These are phyloP conservation scores for Diaporthe citrichinensis DNA, from an alignment of 2,329 filamentous ascomycete genomes.

Conservation along the genomic window DNA sequence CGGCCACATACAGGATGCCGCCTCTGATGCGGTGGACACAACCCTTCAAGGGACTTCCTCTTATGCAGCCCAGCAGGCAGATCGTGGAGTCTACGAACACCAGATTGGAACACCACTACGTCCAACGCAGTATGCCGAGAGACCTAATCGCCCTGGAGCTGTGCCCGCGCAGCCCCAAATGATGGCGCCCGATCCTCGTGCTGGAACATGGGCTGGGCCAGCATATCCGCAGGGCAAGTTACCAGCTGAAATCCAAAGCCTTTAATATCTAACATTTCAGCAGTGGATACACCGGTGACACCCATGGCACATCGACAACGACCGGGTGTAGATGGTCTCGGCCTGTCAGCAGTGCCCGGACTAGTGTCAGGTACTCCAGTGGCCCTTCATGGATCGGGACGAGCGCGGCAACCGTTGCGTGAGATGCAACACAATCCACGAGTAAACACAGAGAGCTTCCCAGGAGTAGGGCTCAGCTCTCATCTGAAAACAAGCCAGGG, in stretches of 20 bases:
- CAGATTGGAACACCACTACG: conserved; percentile 30
- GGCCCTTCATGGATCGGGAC: conserved; percentile 27
- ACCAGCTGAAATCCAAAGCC: neutral
- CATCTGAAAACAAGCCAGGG: conserved; percentile 40
- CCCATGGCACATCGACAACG: conserved; percentile 52
- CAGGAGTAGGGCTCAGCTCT: conserved; percentile 40
- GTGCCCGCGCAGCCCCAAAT: conserved; percentile 22
- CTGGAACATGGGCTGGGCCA: conserved; percentile 37
- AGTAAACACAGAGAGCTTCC: conserved; percentile 25
- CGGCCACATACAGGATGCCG: conserved; percentile 68
- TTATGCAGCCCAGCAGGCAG: conserved; percentile 34
- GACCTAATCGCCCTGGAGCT: neutral
- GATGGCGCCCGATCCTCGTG: conserved; percentile 13
- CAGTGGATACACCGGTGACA: conserved; percentile 51
- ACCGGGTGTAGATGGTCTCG: conserved; percentile 43
- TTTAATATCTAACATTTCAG: neutral
- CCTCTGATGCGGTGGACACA: conserved; percentile 63
- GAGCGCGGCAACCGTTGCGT: conserved; percentile 29
- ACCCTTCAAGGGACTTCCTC: conserved; percentile 51
- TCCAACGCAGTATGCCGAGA: conserved; percentile 8
- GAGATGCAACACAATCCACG: conserved; percentile 31
- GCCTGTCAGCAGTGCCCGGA: conserved; percentile 50
- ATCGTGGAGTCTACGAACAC: conserved; percentile 35
- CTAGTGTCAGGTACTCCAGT: conserved; percentile 49
- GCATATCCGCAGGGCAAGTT: conserved; percentile 43